Percentiles rank a stretch among this genome's conserved stretches.
These are phyloP conservation scores for Sphaerostilbella broomeana DNA, from an alignment of 2,329 filamentous ascomycete genomes.

Conservation along the genomic window DNA sequence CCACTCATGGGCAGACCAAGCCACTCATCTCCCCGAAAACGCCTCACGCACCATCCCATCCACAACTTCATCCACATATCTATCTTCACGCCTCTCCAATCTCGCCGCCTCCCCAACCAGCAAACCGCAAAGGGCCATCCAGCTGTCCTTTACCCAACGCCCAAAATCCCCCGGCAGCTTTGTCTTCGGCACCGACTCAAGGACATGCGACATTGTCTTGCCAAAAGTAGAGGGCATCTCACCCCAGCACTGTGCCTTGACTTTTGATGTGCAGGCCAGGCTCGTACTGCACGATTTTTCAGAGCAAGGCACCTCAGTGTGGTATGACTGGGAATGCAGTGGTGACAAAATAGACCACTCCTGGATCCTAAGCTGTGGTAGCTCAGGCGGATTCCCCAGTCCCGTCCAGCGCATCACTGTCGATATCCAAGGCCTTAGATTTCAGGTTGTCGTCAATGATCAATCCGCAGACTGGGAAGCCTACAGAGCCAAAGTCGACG, in stretches of 20 bases:
- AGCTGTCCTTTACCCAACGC: slow-evolving; percentile 29
- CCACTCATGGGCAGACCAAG: slow-evolving; percentile 28
- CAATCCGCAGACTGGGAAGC: slow-evolving; percentile 26
- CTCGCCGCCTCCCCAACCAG: slow-evolving; percentile 12
- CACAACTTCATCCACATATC: slow-evolving; percentile 20
- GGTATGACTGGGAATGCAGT: slow-evolving; percentile 35
- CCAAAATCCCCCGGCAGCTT: slow-evolving; percentile 32
- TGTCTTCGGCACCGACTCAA: slow-evolving; percentile 32
- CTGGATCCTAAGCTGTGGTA: slow-evolving; percentile 31
- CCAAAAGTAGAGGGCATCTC: slow-evolving; percentile 29
- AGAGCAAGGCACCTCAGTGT: slow-evolving; percentile 32
- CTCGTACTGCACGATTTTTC: slow-evolving; percentile 35
- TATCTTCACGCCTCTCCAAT: slow-evolving; percentile 25
- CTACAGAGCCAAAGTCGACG: slow-evolving; percentile 29
- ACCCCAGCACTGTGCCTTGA: slow-evolving; percentile 31
- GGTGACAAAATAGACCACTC: slow-evolving; percentile 31
- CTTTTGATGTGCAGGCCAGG: slow-evolving; percentile 33
- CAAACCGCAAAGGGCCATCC: slow-evolving; percentile 26
- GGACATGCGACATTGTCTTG: slow-evolving; percentile 31
- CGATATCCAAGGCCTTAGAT: slow-evolving; percentile 34
- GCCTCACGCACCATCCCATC: slow-evolving; percentile 20
- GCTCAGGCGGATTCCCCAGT: slow-evolving; percentile 28
- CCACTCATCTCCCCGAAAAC: slow-evolving; percentile 28
- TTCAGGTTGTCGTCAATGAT: slow-evolving; percentile 34
- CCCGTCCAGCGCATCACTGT: slow-evolving; percentile 29